Conservation (phyloP, 352 stramenopile species). For the Phytophthora nicotianae region DNA sequence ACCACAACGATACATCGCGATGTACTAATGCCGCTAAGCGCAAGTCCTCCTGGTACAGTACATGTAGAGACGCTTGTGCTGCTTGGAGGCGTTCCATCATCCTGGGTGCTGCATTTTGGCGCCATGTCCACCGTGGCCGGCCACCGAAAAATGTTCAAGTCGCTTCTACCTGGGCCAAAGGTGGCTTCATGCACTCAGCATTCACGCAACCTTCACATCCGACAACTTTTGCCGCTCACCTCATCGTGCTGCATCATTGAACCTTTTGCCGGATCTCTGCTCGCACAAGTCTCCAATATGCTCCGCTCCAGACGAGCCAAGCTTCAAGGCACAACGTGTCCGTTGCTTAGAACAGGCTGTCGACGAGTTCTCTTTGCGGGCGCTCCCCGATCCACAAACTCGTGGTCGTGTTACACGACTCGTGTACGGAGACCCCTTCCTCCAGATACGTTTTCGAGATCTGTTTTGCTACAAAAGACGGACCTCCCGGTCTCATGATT, state of each 20-base stretch:
- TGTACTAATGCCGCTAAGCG: constrained; percentile 15
- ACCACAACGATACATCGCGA: constrained; percentile 3
- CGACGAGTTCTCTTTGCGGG: constrained; percentile 16
- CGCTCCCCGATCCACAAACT: constrained; percentile 26
- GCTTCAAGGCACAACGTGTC: constrained; percentile 6
- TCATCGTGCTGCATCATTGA: constrained; percentile 31
- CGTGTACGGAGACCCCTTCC: constrained; percentile 18
- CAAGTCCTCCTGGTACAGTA: background rate
- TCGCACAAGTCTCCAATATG: background rate
- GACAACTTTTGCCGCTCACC: constrained; percentile 25
- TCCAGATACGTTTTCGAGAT: constrained; percentile 36
- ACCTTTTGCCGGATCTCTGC: constrained; percentile 19
- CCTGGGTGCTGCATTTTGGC: background rate
- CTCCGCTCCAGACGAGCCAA: constrained; percentile 11
- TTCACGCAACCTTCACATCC: constrained; percentile 18
- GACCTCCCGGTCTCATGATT: constrained; percentile 36
- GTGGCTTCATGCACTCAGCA: constrained; percentile 17
- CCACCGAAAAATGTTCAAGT: constrained; percentile 12
- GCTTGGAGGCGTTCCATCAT: constrained; percentile 21
- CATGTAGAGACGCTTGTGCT: constrained; percentile 17
- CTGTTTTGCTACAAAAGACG: constrained; percentile 38
- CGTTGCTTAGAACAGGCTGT: constrained; percentile 18
- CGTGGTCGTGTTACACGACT: constrained; percentile 6
- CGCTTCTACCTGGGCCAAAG: constrained; percentile 1
- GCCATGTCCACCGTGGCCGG: background rate